A percentile compares a stretch with the other conserved stretches of the same genome.
Conservation (phyloP, 192 early-diverging fungal genomes). For the Radiomyces spectabilis region DNA sequence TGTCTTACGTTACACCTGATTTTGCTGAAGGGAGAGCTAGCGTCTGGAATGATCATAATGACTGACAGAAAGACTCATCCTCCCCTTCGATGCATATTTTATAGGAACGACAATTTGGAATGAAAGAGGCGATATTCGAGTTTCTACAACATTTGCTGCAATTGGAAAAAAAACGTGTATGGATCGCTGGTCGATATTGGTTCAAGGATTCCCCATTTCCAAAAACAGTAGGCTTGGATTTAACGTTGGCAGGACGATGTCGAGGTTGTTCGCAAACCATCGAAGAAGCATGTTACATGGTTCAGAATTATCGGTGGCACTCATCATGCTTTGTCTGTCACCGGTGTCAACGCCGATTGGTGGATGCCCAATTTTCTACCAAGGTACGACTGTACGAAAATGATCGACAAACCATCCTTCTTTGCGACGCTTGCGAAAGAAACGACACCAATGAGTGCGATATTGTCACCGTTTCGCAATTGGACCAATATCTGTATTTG, state of each 20-base stretch:
- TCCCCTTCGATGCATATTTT: background rate
- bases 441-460: slow-evolving; percentile 44
- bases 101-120: slow-evolving; percentile 5
- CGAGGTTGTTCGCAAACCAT: slow-evolving; percentile 52
- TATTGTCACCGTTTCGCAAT: slow-evolving; percentile 80
- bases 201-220: slow-evolving; percentile 13
- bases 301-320: slow-evolving; percentile 66
- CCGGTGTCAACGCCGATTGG: slow-evolving; percentile 42
- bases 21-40: no score
- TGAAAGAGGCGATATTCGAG: slow-evolving; percentile 36
- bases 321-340: slow-evolving; percentile 71
- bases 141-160: slow-evolving; percentile 75
- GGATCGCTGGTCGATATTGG: slow-evolving; percentile 14
- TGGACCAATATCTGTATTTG: slow-evolving; percentile 88
- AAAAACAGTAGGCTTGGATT: no score
- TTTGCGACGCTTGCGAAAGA: slow-evolving; percentile 10
- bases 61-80: no score
- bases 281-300: slow-evolving; percentile 77
- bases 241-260: slow-evolving; percentile 8
- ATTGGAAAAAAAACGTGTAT: slow-evolving; percentile 31
- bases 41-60: no score
- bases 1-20: no score
- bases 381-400: no score
- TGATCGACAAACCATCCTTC: slow-evolving; percentile 17
- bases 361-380: no score